Conservation (phyloP, 2,329 filamentous ascomycete species). For the Xenoacremonium recifei region DNA sequence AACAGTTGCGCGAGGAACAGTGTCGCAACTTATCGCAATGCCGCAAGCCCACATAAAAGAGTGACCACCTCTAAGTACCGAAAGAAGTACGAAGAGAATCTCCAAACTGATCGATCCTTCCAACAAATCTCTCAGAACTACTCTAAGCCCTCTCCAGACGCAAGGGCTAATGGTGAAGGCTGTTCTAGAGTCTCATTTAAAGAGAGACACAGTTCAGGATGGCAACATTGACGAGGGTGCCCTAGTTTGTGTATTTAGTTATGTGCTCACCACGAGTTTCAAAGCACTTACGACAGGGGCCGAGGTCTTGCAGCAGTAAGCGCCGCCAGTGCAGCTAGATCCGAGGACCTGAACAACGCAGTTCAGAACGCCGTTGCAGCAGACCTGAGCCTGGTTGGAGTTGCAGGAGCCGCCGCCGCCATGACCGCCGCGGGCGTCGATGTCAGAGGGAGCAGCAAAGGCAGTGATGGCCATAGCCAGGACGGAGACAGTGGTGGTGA, state of each 20-base stretch:
- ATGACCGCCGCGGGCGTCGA: constrained; percentile 2
- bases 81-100: no score
- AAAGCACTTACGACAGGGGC: constrained; percentile 1
- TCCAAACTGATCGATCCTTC: no score
- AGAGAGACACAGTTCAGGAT: background rate
- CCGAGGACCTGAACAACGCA: constrained; percentile 6
- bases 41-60: no score
- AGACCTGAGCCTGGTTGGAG: background rate
- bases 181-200: no score
- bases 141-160: no score
- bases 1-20: no score
- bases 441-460: constrained; percentile 3
- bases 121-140: no score
- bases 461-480: constrained; percentile 3
- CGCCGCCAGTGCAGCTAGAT: background rate
- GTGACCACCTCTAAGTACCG: no score
- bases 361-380: constrained; percentile 5
- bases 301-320: constrained; percentile 8
- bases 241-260: constrained; percentile 1
- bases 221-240: background rate
- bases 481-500: constrained; percentile 1
- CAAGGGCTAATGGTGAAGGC: no score
- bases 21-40: no score
- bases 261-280: no score
- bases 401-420: constrained; percentile 1